Evolutionary conservation across 2,329 filamentous ascomycete genomes (phyloP).

Genomic region (Monosporascus sp.): DNA sequence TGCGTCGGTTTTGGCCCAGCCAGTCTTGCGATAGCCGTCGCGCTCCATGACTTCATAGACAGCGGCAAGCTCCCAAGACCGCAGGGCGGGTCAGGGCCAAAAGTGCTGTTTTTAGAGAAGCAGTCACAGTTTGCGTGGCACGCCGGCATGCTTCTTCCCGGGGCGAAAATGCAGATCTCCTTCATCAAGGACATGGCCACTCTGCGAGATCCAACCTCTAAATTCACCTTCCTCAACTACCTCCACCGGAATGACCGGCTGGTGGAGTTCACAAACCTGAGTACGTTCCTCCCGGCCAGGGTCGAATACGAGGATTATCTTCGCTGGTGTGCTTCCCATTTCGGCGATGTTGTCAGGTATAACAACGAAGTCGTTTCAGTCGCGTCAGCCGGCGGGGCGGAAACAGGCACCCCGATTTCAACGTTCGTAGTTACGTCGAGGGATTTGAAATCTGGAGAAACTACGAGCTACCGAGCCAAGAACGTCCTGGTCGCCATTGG

Average conservation of each 20-base stretch:
- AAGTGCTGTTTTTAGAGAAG: slow-evolving; percentile 82
- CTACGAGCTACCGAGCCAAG: slow-evolving; percentile 50
- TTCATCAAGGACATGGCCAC: slow-evolving; percentile 96
- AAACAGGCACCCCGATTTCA: slow-evolving; percentile 47
- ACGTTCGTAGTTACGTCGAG: slow-evolving; percentile 64
- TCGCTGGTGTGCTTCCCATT: slow-evolving; percentile 81
- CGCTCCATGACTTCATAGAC: slow-evolving; percentile 74
- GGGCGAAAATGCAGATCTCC: slow-evolving; percentile 94
- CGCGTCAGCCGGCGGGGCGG: slow-evolving; percentile 48
- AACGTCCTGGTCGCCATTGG: slow-evolving; percentile 60
- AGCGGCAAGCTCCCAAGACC: slow-evolving; percentile 37
- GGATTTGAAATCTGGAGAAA: slow-evolving; percentile 52
- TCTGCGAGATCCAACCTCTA: slow-evolving; percentile 76
- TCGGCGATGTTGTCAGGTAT: slow-evolving; percentile 69
- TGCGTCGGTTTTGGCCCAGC: slow-evolving; percentile 93
- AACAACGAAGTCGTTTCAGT: slow-evolving; percentile 71
- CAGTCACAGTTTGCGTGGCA: slow-evolving; percentile 86
- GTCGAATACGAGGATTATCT: slow-evolving; percentile 95
- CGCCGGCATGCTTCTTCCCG: slow-evolving; percentile 88
- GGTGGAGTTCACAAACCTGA: slow-evolving; percentile 84
- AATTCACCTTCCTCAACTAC: slow-evolving; percentile 96
- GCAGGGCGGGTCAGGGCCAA: slow-evolving; percentile 45
- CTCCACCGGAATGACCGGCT: slow-evolving; percentile 76
- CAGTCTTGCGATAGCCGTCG: slow-evolving; percentile 82
- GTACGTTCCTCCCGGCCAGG: slow-evolving; percentile 80